Evolutionary conservation across 83 land plant genomes (phyloP).

Genomic region (Diphasiastrum complanatum): DNA sequence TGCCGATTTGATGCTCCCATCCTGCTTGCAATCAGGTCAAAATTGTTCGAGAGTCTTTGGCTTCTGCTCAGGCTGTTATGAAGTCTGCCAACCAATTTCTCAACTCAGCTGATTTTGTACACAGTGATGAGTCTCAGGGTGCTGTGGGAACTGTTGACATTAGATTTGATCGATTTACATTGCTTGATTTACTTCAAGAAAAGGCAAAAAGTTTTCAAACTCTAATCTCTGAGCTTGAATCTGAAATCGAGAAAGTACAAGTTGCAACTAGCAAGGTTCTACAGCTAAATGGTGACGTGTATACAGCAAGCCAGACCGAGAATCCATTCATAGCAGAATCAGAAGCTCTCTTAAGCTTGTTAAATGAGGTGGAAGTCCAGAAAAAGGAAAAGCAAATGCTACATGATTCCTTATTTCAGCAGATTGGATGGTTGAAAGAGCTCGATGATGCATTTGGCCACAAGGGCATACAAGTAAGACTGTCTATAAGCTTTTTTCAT

Average conservation of each 20-base stretch:
- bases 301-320: background rate
- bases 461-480: constrained; percentile 23
- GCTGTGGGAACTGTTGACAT: too few relatives aligned
- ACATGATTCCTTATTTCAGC: background rate
- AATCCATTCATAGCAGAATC: constrained; percentile 19
- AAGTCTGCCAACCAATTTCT: constrained; percentile 7
- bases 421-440: constrained; percentile 21
- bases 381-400: constrained; percentile 6
- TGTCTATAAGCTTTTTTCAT: too few relatives aligned
- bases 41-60: constrained; percentile 3
- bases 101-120: constrained; percentile 1
- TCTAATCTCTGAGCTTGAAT: too few relatives aligned
- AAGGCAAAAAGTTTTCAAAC: too few relatives aligned
- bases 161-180: too few relatives aligned
- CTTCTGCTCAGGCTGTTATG: constrained; percentile 16
- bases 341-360: constrained; percentile 13
- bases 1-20: constrained; percentile 10
- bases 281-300: constrained; percentile 11
- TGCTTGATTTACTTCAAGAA: too few relatives aligned
- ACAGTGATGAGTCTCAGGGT: too few relatives aligned
- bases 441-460: constrained; percentile 15
- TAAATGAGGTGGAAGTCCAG: background rate
- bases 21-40: too few relatives aligned
- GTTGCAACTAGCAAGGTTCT: background rate
- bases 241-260: background rate